Base-by-base conservation (phyloP, 2,329 filamentous ascomycete species). In the Colletotrichum sp. region DNA sequence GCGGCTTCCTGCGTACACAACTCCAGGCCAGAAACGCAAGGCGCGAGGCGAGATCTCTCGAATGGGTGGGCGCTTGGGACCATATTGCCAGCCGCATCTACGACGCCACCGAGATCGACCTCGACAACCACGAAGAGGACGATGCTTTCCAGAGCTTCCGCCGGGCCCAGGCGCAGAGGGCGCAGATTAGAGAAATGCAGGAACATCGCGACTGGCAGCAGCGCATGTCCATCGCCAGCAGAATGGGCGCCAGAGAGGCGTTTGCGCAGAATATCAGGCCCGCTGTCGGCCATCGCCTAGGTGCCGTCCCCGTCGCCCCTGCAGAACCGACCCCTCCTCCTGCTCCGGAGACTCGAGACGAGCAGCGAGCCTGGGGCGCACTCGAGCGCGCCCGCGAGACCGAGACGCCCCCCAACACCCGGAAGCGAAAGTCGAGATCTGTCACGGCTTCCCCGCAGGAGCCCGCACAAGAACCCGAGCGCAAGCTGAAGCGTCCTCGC, bases 11-110 rank as follows among this genome's bases (percentile, higher is more conserved):
- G 15, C 89, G 92, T 75, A 93, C 92, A 2, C 88, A 90, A 75
- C 90, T 89, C n/a, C 87, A 87, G 63, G 88, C 92, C 80, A 88
- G 91, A 52, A 87, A 89, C 77, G 87, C 89, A 77, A 85, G 91
- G 80, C 86, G 89, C 79, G 92, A 86, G 84, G 92, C 88, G 90
- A 94, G 96, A 87, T 95, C 86, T 82, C 94, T 91, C 63, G 94
- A 98, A 62, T 98, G 96, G 96, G 94, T 96, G 82, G 95, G 95
- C 70, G 95, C 98, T 2, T 98, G 95, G 93, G 91, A 90, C 74
- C 88, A 91, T 78, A 91, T 94, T 77, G 88, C 91, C 18, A 90
- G 89, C 67, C 89, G 88, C 44, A 88, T 94, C 72, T 93, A 90
- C 80, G 93, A 96, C 80, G 90, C 91, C 32, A 86, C 95, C 21